Conservation (phyloP, 1,284 basidiomycete species). For the Ganoderma boninense region DNA sequence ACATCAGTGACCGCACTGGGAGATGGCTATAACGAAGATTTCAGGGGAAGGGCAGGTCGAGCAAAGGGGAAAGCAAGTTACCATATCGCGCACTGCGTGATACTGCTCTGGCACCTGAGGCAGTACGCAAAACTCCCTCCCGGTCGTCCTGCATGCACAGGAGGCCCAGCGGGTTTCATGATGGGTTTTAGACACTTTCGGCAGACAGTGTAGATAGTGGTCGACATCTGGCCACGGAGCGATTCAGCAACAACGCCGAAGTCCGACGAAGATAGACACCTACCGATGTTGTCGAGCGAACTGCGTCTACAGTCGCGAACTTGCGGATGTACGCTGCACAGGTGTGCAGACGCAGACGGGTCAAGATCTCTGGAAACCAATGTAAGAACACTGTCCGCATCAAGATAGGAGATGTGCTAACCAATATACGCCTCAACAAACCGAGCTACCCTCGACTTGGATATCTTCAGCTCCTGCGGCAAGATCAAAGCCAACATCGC, state of each 20-base stretch:
- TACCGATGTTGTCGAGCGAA: slow-evolving; percentile 62
- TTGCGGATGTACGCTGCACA: slow-evolving; percentile 79
- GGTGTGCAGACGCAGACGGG: slow-evolving; percentile 64
- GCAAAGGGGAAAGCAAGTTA: slow-evolving; percentile 43
- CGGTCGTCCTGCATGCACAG: slow-evolving; percentile 39
- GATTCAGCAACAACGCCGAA: slow-evolving; percentile 11
- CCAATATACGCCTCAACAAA: slow-evolving; percentile 79
- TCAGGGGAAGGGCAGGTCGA: background rate
- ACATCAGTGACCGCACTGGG: slow-evolving; percentile 71
- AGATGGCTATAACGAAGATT: slow-evolving; percentile 58
- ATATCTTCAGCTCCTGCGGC: slow-evolving; percentile 59
- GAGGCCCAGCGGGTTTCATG: slow-evolving; percentile 19
- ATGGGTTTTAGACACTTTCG: slow-evolving; percentile 72
- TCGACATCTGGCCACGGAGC: slow-evolving; percentile 60
- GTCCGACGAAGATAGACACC: slow-evolving; percentile 23
- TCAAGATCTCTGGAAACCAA: slow-evolving; percentile 60
- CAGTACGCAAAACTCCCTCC: slow-evolving; percentile 53
- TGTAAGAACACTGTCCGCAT: background rate
- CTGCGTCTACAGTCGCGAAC: slow-evolving; percentile 56
- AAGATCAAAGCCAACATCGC: slow-evolving; percentile 71
- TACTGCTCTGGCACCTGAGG: slow-evolving; percentile 55
- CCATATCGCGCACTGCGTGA: slow-evolving; percentile 75
- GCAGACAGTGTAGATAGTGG: slow-evolving; percentile 72
- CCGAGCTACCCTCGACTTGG: slow-evolving; percentile 50
- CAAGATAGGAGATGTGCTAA: slow-evolving; percentile 38